Conservation (phyloP, 2,329 filamentous ascomycete species). For the Aspergillus neoniger region DNA sequence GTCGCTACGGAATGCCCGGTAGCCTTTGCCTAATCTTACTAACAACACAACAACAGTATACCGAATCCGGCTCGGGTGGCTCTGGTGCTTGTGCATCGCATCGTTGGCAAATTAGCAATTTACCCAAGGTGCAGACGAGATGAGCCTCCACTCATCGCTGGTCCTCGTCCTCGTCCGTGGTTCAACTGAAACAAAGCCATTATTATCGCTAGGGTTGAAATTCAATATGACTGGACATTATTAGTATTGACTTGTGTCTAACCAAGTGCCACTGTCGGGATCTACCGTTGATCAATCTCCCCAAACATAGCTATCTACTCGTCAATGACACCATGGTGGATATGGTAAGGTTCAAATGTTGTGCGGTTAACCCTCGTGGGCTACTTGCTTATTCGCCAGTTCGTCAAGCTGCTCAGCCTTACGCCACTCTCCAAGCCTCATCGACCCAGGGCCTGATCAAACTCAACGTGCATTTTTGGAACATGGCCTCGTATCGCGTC, state of each 20-base stretch:
- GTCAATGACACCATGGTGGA: not conserved
- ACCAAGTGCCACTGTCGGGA: not conserved
- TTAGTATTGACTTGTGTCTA: too few relatives aligned
- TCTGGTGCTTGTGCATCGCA: not conserved
- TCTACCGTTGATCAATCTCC: not conserved
- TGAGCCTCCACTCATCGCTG: not conserved
- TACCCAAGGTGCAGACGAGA: too few relatives aligned
- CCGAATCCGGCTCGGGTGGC: not conserved
- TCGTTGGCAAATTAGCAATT: not conserved
- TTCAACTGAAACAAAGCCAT: not conserved
- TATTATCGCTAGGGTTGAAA: not conserved
- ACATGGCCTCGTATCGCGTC: not conserved
- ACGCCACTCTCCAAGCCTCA: constrained; percentile 2
- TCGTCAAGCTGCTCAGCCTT: not conserved
- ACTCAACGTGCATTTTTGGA: not conserved
- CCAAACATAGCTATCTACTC: not conserved
- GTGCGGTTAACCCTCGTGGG: not conserved
- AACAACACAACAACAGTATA: not conserved
- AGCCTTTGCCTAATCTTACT: not conserved
- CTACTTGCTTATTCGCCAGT: constrained; percentile 3
- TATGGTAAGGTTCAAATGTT: not conserved
- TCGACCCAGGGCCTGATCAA: not conserved
- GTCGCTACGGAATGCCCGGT: not conserved
- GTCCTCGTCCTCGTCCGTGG: not conserved
- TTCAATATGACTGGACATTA: not conserved